Base-by-base conservation (phyloP, 495 filamentous ascomycete genomes). In the Tuber magnatum region DNA sequence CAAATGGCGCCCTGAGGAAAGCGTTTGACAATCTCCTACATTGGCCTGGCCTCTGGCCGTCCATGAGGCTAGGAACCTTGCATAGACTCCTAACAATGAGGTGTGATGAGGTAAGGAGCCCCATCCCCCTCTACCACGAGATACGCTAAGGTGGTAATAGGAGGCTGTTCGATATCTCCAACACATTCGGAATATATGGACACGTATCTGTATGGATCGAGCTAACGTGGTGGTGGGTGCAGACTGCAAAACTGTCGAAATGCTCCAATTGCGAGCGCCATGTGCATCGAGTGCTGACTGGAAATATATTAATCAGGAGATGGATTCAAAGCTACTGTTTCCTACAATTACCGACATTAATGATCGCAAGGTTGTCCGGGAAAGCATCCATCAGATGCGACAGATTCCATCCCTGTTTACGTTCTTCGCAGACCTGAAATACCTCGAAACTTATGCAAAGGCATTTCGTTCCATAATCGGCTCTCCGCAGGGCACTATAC, bases 151-250 rank as follows among this genome's bases (percentile, higher is more conserved):
- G 3, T 22, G 0, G 24, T 28, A 28, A 22, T 28, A 56, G 75
- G 77, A 77, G 43, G 32, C 74, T 18, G 61, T 79, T 22, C 72
- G 68, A 32, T 79, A 79, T 70, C 77, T 79, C 38, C 61, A 43
- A 43, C 42, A 74, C 35, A 79, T 77, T 38, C 4, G 44, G 32
- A 24, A 39, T 38, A 39, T 74, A 24, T 79, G 65, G 71, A 73
- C 43, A 2, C 20, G 9, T 42, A 77, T 78, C 35, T 76, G 71
- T 44, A 16, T 43, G 9, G 56, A 61, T 48, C 70, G 74, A 38
- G 32, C 14, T 20, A 39, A 78, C 9, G 1, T 69, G 16, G 44
- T 68, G 43, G 51, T 6, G 2, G 14, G 39, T 18, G 40, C 65
- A 42, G 71, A 76, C 32, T 38, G 38, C 9, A 61, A 1, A 24